Conservation (phyloP, 148 eudicot species). For the Euryodendron excelsum region DNA sequence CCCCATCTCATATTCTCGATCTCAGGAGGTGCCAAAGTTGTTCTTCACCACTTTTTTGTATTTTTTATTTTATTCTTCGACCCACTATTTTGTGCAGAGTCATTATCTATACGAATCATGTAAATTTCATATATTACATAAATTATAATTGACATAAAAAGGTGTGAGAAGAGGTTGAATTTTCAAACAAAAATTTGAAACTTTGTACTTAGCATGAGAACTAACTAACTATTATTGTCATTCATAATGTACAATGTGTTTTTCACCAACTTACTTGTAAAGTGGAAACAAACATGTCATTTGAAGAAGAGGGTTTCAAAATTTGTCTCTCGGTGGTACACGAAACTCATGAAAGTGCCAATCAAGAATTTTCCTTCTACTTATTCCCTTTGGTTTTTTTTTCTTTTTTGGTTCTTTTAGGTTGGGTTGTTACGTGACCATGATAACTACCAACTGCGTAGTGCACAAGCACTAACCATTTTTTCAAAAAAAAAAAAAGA, state of each 20-base stretch:
- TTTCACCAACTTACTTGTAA: background rate
- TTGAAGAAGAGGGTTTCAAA: background rate
- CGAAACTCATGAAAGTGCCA: background rate
- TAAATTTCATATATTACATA: too few relatives aligned
- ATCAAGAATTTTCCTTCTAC: background rate
- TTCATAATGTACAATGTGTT: background rate
- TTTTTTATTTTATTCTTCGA: too few relatives aligned
- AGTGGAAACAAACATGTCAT: background rate
- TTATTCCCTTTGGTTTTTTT: background rate
- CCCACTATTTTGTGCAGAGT: too few relatives aligned
- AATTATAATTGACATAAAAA: too few relatives aligned
- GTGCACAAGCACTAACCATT: background rate
- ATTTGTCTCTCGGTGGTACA: background rate
- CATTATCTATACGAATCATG: too few relatives aligned
- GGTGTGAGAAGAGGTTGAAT: too few relatives aligned
- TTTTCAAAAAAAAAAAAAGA: background rate
- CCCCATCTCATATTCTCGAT: background rate
- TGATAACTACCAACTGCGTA: constrained; percentile 1
- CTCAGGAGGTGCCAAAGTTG: background rate
- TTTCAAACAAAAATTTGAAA: too few relatives aligned
- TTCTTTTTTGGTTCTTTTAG: too few relatives aligned
- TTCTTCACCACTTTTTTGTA: too few relatives aligned
- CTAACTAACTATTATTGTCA: too few relatives aligned
- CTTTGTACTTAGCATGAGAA: too few relatives aligned
- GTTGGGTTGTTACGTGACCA: background rate